A percentile compares a stretch with the other conserved stretches of the same genome.
phyloP scores from a whole-genome alignment of 331 rosid genomes.

The Saraca asoca region DNA sequence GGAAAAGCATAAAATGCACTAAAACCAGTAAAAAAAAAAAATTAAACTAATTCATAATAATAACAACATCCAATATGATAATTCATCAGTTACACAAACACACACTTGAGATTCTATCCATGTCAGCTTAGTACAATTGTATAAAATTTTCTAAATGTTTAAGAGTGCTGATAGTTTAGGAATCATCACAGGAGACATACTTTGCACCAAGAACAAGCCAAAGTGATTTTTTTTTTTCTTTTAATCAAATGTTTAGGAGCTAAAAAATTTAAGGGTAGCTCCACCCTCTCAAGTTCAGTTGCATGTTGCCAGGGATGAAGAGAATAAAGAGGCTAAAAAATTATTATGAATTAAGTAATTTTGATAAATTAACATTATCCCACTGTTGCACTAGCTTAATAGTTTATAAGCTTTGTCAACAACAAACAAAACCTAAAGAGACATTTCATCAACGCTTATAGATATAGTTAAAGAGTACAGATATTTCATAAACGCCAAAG shows the following conservation, averaged over 20 bases:
- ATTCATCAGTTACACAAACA: background rate
- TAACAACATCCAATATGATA: background rate
- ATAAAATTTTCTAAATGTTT: constrained; percentile 1
- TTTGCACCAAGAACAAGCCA: background rate
- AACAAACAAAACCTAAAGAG: background rate
- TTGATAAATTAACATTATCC: constrained; percentile 1
- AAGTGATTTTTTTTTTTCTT: too few species aligned
- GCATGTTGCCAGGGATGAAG: constrained; percentile 23
- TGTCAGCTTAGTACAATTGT: background rate
- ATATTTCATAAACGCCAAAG: background rate
- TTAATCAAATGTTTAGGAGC: background rate
- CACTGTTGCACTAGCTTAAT: constrained; percentile 3
- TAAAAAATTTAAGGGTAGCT: background rate
- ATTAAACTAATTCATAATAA: background rate
- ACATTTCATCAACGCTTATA: too few species aligned
- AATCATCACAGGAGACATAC: constrained; percentile 9
- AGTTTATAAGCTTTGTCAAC: background rate
- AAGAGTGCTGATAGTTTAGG: constrained; percentile 3
- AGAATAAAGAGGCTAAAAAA: background rate
- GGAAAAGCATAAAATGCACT: background rate
- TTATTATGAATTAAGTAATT: background rate
- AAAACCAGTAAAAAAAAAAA: constrained; percentile 3
- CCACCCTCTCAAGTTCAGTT: background rate
- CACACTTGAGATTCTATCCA: background rate
- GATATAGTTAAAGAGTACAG: background rate